Percentiles rank a stretch among this genome's conserved stretches.
Conservation (phyloP, 1,139 yeast genomes). For the Sugiyamaella pinicola region DNA sequence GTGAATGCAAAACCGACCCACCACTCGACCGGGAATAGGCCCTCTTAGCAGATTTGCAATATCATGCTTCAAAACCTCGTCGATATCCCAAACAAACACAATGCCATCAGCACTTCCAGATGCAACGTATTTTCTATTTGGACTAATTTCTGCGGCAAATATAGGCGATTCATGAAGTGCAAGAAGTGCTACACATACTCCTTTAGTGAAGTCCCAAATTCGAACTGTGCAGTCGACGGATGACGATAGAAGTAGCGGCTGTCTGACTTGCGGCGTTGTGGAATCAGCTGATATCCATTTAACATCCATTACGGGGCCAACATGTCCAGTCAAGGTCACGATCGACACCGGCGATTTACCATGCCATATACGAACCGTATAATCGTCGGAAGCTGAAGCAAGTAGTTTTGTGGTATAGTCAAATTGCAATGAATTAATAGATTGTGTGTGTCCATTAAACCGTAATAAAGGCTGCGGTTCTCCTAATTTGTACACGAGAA, state of each 20-base stretch:
- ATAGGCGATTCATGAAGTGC: conserved; percentile 55
- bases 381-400: conserved; percentile 79
- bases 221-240: conserved; percentile 74
- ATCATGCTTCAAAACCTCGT: not conserved
- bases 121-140: conserved; percentile 53
- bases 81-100: conserved; percentile 56
- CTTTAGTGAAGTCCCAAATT: conserved; percentile 62
- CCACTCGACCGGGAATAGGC: conserved; percentile 1
- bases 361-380: conserved; percentile 68
- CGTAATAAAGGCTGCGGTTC: conserved; percentile 59
- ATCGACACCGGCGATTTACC: conserved; percentile 40
- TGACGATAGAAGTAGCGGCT: conserved; percentile 44
- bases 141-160: conserved; percentile 56
- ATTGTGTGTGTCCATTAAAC: conserved; percentile 67
- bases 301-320: conserved; percentile 37
- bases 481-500: conserved; percentile 61
- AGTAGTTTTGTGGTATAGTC: conserved; percentile 55
- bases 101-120: conserved; percentile 66
- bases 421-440: conserved; percentile 60
- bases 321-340: conserved; percentile 36
- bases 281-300: conserved; percentile 37
- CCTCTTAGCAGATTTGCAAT: not conserved
- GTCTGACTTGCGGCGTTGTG: conserved; percentile 16
- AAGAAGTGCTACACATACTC: conserved; percentile 46
- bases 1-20: conserved; percentile 9